Evolutionary conservation across 441 rosid species (phyloP), one percentile per base, ranked within the genome.

Genomic region (Jatropha multifida): DNA sequence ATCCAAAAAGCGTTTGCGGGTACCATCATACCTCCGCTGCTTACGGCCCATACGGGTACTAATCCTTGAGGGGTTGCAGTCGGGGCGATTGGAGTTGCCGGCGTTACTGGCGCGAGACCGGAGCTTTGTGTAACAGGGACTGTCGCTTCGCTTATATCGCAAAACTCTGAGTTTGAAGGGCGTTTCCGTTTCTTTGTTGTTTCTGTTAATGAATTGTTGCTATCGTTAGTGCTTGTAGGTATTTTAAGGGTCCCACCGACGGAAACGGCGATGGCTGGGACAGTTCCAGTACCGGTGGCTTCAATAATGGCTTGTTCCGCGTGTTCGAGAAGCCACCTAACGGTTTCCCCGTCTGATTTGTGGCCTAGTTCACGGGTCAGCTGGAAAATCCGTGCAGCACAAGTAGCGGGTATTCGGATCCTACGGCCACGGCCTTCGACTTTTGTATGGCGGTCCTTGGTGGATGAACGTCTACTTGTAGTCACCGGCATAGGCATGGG

Each of bases 351-450:
- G 72, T 88, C 92, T 20, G 92, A 81, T 79, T 86, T 90, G 65
- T 89, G 93, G 73, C 93, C 92, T 65, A 89, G 83, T 63, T 89
- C 96, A 44, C 87, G 79, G 61, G 96, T 89, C 15, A 90, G 81
- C 52, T 89, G 90, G 78, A 83, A 88, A 68, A 91, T 78, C 78
- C 92, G 83, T 1, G 96, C 93, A 0, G 93, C 92, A 70, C 90
- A 89, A 5, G 88, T 76, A 13, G 90, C 86, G 56, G 90, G 89
- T 71, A 90, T 82, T 75, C 96, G 83, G 68, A 90, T 82, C 85
- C 92, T 88, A 10, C 95, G 86, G 38, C 93, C 90, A 14, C 93
- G 87, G 23, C 96, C 93, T 81, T 89, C 90, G 7, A 89, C 93
- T 80, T 88, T 87, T 4, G 84, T 83, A 77, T 89, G 93, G 17